Evolutionary conservation across 2,329 filamentous ascomycete genomes (phyloP).

Genomic region (Clarireedia hainanense): DNA sequence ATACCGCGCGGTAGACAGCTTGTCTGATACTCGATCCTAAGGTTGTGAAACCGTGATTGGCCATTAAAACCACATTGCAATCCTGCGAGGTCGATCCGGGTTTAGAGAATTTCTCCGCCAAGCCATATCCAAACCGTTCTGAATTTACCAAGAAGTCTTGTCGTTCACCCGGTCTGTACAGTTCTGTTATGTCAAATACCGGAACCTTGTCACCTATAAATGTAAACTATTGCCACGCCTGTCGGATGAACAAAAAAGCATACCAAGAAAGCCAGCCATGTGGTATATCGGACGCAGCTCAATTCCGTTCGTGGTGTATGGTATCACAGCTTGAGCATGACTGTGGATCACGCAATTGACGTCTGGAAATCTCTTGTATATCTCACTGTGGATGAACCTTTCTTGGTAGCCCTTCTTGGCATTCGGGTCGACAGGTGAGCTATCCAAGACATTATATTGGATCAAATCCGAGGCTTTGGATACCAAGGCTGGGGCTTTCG

Average conservation of each 20-base stretch:
- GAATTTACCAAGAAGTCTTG: conserved; percentile 34
- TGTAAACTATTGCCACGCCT: background rate
- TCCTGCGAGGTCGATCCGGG: conserved; percentile 13
- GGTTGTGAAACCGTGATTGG: conserved; percentile 37
- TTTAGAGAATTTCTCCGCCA: conserved; percentile 30
- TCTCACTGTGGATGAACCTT: conserved; percentile 40
- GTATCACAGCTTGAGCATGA: conserved; percentile 36
- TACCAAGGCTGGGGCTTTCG: conserved; percentile 40
- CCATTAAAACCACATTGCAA: conserved; percentile 37
- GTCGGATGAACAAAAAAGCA: background rate
- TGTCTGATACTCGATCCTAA: conserved; percentile 32
- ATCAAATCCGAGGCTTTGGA: conserved; percentile 37
- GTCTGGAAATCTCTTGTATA: conserved; percentile 34
- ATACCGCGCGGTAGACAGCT: conserved; percentile 36
- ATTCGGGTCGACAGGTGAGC: conserved; percentile 33
- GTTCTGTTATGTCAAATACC: conserved; percentile 29
- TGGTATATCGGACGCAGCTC: conserved; percentile 35
- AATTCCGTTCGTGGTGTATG: conserved; percentile 35
- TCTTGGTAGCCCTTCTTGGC: conserved; percentile 35
- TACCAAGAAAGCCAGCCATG: conserved; percentile 37
- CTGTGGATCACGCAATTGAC: conserved; percentile 37
- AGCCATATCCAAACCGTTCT: conserved; percentile 28
- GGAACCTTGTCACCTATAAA: conserved; percentile 22
- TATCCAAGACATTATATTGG: conserved; percentile 37
- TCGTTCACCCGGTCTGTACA: conserved; percentile 23